Percentiles rank a stretch among this genome's conserved stretches.
Conservation (phyloP, 345 rosid genomes). For the Melaleuca quinquenervia region DNA sequence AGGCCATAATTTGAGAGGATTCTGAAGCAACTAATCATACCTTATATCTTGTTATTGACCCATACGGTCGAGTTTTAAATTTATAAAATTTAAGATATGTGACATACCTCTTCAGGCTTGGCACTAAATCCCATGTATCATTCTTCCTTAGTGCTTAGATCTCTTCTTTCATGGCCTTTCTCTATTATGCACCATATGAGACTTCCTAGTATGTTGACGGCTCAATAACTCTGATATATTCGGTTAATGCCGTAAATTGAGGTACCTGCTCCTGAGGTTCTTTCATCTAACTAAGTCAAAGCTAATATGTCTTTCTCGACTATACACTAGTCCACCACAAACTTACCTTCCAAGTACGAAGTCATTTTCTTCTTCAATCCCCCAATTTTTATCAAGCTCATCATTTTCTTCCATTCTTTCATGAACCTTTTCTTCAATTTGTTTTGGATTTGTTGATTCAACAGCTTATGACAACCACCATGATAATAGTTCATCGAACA, state of each 20-base stretch:
- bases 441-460: neutral
- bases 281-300: neutral
- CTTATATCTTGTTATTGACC: neutral
- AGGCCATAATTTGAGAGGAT: neutral
- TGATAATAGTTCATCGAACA: neutral
- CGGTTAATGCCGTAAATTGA: neutral
- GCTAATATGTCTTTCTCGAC: neutral
- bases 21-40: fast-evolving
- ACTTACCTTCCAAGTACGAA: neutral
- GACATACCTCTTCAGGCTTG: neutral
- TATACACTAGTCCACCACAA: neutral
- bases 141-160: neutral
- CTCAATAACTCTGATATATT: neutral
- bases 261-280: neutral
- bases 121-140: neutral
- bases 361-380: neutral
- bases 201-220: neutral
- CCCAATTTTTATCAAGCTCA: neutral
- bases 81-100: too few species aligned
- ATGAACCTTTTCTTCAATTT: neutral
- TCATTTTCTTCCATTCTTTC: neutral
- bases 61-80: too few species aligned
- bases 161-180: neutral
- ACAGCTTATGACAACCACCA: neutral
- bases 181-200: neutral